Evolutionary conservation across 2,329 filamentous ascomycete genomes (phyloP).

Genomic region (Fusarium sp.): DNA sequence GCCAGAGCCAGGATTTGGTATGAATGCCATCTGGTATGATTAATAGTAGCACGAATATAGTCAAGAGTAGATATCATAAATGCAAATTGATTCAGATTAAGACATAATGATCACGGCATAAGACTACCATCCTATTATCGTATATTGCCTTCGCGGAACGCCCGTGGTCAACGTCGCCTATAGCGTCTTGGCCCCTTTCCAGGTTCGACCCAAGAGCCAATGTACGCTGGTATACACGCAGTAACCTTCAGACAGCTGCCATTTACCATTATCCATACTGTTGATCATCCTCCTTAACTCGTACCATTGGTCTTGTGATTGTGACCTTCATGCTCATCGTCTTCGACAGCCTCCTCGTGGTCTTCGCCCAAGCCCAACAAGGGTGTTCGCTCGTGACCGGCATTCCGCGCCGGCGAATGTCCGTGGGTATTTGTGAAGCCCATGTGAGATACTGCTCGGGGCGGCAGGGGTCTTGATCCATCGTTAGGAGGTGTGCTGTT

Average conservation of each 20-base stretch:
- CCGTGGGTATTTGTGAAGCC: conserved; percentile 30
- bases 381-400: conserved; percentile 49
- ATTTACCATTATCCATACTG: conserved; percentile 12
- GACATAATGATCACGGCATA: not conserved
- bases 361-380: conserved; percentile 47
- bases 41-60: conserved; percentile 27
- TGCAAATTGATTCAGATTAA: not conserved
- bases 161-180: conserved; percentile 4
- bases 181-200: not conserved
- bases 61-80: not conserved
- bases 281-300: conserved; percentile 10
- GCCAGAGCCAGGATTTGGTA: conserved; percentile 89
- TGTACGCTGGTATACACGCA: conserved; percentile 1
- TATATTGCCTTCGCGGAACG: conserved; percentile 11
- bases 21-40: conserved; percentile 98
- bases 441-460: conserved; percentile 43
- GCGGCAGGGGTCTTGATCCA: conserved; percentile 35
- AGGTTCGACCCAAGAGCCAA: not conserved
- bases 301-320: conserved; percentile 43
- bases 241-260: not conserved
- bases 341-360: conserved; percentile 38
- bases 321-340: conserved; percentile 20
- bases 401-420: conserved; percentile 5
- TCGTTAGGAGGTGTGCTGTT: conserved; percentile 23
- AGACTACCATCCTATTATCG: conserved; percentile 8